Evolutionary conservation across 148 eudicot genomes (phyloP), one percentile per base, ranked within the genome.

Genomic region (Talinum fruticosum): DNA sequence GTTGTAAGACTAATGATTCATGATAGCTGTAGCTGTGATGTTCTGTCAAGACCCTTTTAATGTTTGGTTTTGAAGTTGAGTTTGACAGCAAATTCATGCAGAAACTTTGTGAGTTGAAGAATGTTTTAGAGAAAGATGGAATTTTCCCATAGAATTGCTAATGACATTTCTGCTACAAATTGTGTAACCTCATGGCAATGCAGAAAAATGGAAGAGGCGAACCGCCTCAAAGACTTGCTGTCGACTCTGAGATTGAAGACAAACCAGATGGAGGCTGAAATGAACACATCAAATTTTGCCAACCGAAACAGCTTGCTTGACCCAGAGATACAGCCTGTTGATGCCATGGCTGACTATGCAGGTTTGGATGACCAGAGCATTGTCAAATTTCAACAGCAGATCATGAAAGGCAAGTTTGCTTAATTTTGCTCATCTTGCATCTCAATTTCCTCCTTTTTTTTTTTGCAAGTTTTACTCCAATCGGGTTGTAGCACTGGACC

Each of bases 371-470:
- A 95, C 64, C 68, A 79, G 61, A 93, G 93, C 47, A 61, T 91
- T 82, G 93, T 95, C 83, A 87, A 84, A 78, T 92, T 95, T 76
- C 99, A 95, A 81, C 87, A 92, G 21, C 96, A 93, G 84, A 67
- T 95, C 49, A 91, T 93, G 89, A 93, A 61, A 90, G 99, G 98
- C 87, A 70, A 86, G 92, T 84, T 51, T 21, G 18, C 16, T 18
- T 1, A 19, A 10, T 18, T 51, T 28, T n/a, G n/a, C 30, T 51
- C 15, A 47, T 18, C 64, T 18, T 45, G 51, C 10, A 67, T 51
- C 69, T 53, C 75, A 19, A 64, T 34, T 14, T 61, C 49, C 21
- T 12, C 69, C 19, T 41, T 19, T 66, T n/a, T 36, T 73, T 32
- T 47, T 21, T n/a, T n/a, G n/a, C 47, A 8, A n/a, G 61, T 79